phyloP scores from a whole-genome alignment of 495 filamentous ascomycete species.

The Aspergillus indologenus region DNA sequence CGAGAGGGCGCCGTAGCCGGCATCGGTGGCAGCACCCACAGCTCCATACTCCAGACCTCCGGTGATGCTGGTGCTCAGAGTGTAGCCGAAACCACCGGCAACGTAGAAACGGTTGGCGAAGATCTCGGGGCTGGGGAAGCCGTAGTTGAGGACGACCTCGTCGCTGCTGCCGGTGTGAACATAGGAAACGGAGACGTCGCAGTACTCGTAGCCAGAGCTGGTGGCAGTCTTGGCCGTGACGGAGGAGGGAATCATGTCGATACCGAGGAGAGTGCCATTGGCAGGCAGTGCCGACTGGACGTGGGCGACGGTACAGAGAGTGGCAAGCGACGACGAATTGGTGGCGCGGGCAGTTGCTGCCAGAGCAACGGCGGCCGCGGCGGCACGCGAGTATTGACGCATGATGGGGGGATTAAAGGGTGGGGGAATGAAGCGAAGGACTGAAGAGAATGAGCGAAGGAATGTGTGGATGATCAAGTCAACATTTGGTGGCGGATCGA shows the following conservation, averaged over 20 bases:
- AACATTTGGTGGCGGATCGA: too few relatives aligned
- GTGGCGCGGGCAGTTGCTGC: conserved; percentile 20
- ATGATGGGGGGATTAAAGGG: conserved; percentile 11
- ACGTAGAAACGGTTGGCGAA: conserved; percentile 41
- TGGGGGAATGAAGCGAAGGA: neutral
- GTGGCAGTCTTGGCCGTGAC: conserved; percentile 28
- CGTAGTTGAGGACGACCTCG: conserved; percentile 31
- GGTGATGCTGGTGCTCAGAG: conserved; percentile 25
- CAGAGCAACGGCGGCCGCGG: conserved; percentile 23
- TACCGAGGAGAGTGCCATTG: conserved; percentile 34
- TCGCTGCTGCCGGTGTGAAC: conserved; percentile 33
- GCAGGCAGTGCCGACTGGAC: conserved; percentile 30
- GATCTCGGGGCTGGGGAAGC: conserved; percentile 31
- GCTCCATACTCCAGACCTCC: conserved; percentile 40
- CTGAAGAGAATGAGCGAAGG: neutral
- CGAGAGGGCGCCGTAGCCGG: conserved; percentile 38
- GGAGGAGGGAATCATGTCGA: conserved; percentile 30
- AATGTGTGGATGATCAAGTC: neutral
- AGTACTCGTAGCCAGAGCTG: conserved; percentile 31
- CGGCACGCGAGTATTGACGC: conserved; percentile 22
- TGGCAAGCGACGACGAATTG: conserved; percentile 27
- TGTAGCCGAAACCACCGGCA: conserved; percentile 36
- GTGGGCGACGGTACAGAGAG: conserved; percentile 33
- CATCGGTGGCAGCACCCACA: conserved; percentile 34
- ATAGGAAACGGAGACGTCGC: conserved; percentile 36